Conservation (phyloP, 331 rosid species). For the Quercus lobata region DNA sequence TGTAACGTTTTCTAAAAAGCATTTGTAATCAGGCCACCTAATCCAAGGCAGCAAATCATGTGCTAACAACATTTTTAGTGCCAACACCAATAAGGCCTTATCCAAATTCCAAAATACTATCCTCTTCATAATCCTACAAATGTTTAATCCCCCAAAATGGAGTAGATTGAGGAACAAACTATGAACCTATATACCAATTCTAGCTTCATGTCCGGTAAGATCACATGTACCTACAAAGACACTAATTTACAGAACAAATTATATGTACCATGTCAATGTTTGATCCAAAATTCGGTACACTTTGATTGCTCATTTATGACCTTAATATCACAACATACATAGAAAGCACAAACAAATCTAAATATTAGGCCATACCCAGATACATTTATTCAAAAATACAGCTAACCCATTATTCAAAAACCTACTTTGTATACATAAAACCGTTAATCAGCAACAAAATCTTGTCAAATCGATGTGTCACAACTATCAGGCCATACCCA, state of each 20-base stretch:
- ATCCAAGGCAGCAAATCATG: not conserved
- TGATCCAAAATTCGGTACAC: constrained; percentile 12
- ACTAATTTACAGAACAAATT: constrained; percentile 6
- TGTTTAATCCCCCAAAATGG: no score
- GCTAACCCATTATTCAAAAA: constrained; percentile 8
- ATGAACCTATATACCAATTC: not conserved
- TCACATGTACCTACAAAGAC: not conserved
- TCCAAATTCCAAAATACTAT: not conserved
- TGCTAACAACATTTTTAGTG: not conserved
- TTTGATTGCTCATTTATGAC: not conserved
- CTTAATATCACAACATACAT: not conserved
- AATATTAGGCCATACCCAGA: not conserved
- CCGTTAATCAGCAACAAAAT: not conserved
- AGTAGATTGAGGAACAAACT: not conserved
- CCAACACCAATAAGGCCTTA: not conserved
- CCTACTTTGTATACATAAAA: constrained; percentile 3
- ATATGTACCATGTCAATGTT: not conserved
- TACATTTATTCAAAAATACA: not conserved
- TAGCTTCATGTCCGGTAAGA: not conserved
- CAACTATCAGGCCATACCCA: not conserved
- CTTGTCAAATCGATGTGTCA: not conserved
- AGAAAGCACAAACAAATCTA: not conserved
- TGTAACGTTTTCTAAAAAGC: not conserved
- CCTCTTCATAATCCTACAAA: not conserved
- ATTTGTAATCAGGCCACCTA: not conserved